These are phyloP conservation scores for Fusarium drepaniforme DNA, from an alignment of 2,329 filamentous ascomycete genomes.

Conservation along the genomic window DNA sequence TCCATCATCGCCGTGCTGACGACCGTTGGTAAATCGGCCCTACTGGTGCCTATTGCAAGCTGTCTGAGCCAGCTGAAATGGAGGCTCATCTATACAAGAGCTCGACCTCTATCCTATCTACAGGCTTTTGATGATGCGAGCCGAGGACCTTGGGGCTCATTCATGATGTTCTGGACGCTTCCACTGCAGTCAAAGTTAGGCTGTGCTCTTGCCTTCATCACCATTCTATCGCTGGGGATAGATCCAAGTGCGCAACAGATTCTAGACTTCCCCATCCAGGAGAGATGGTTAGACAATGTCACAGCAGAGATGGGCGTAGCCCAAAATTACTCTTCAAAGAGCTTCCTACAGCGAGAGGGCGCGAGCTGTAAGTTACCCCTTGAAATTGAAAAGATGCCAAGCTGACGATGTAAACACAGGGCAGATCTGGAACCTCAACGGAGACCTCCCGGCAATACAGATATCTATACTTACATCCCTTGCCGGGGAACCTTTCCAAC, in stretches of 20 bases:
- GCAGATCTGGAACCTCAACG: neutral
- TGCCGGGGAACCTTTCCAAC: neutral
- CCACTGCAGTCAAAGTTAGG: neutral
- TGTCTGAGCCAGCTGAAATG: neutral
- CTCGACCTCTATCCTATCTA: neutral
- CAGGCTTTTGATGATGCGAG: neutral
- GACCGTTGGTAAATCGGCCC: neutral
- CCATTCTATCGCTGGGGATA: neutral
- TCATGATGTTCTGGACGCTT: neutral
- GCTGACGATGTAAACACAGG: neutral
- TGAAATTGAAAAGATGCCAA: neutral
- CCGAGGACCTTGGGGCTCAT: neutral
- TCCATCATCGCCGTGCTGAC: neutral
- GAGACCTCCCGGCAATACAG: neutral
- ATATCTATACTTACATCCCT: neutral
- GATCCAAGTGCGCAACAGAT: neutral
- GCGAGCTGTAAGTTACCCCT: neutral
- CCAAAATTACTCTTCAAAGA: neutral
- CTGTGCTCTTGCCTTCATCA: neutral
- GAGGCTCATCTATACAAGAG: neutral
- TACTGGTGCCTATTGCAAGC: neutral
- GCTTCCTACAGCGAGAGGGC: neutral
- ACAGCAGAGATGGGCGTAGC: neutral
- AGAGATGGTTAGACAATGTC: neutral
- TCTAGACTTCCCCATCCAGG: neutral